phyloP scores from a whole-genome alignment of 805 yeast genomes.

The Ogataea glucozyma region DNA sequence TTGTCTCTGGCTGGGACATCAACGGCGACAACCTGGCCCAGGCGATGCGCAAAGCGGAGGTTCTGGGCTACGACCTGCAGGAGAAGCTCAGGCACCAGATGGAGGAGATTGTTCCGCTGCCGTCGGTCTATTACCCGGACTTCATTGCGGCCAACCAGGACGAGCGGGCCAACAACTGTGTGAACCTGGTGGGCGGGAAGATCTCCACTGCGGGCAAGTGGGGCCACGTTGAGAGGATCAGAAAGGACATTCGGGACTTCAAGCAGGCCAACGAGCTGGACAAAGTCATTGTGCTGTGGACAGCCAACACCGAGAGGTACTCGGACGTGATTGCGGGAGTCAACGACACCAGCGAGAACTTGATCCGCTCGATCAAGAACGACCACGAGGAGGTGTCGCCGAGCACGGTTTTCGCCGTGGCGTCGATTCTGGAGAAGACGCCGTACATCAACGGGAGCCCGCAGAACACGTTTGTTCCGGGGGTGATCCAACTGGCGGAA shows the following conservation, averaged over 20 bases:
- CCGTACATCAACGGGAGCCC: slow-evolving; percentile 97
- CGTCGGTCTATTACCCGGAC: slow-evolving; percentile 92
- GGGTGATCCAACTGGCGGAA: slow-evolving; percentile 88
- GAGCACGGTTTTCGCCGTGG: slow-evolving; percentile 92
- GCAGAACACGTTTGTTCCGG: slow-evolving; percentile 96
- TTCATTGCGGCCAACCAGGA: slow-evolving; percentile 94
- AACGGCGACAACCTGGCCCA: slow-evolving; percentile 65
- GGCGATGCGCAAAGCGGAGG: slow-evolving; percentile 84
- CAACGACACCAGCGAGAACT: slow-evolving; percentile 84
- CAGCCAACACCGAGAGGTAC: slow-evolving; percentile 95
- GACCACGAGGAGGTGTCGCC: slow-evolving; percentile 88
- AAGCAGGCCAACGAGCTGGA: slow-evolving; percentile 72
- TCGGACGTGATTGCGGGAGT: slow-evolving; percentile 76
- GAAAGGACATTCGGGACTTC: slow-evolving; percentile 80
- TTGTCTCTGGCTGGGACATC: slow-evolving; percentile 95
- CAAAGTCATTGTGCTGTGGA: slow-evolving; percentile 90
- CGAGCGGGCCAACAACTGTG: slow-evolving; percentile 86
- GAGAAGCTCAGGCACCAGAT: slow-evolving; percentile 66
- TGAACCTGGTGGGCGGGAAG: slow-evolving; percentile 56
- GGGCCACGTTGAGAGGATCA: slow-evolving; percentile 84
- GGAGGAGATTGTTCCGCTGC: slow-evolving; percentile 65
- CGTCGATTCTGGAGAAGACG: slow-evolving; percentile 81
- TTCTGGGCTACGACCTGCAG: slow-evolving; percentile 83
- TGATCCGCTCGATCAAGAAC: slow-evolving; percentile 67
- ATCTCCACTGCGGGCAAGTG: slow-evolving; percentile 67